Conservation (phyloP, 169 alveolate genomes). For the Eimeria maxima region DNA sequence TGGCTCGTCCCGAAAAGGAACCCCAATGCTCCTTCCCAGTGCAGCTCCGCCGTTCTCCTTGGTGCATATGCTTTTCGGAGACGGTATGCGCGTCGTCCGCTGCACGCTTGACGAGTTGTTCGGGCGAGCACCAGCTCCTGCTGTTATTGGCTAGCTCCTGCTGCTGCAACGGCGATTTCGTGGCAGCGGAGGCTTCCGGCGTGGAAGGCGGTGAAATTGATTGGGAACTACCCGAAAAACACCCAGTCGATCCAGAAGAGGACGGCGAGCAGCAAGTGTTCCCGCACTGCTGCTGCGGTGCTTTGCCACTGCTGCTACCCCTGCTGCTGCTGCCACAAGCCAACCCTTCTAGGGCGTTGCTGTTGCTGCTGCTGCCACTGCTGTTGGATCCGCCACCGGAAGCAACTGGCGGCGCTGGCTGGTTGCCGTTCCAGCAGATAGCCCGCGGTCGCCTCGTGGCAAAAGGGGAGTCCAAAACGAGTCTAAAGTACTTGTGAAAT, state of each 20-base stretch:
- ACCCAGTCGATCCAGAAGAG: constrained; percentile 39
- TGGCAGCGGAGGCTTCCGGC: constrained; percentile 46
- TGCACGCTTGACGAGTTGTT: constrained; percentile 20
- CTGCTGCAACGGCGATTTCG: constrained; percentile 46
- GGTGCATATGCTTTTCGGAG: constrained; percentile 1
- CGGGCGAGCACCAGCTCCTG: constrained; percentile 40
- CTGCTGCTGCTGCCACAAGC: constrained; percentile 38
- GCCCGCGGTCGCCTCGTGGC: constrained; percentile 34
- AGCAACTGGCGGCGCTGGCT: background rate
- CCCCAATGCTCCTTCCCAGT: background rate
- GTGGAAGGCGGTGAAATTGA: constrained; percentile 56
- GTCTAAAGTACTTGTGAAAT: constrained; percentile 69
- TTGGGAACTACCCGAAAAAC: constrained; percentile 65
- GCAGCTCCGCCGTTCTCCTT: constrained; percentile 19
- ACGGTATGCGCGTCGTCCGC: constrained; percentile 49
- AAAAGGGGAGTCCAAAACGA: constrained; percentile 50
- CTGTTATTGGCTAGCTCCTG: constrained; percentile 2
- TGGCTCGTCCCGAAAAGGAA: background rate
- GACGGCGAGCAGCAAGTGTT: constrained; percentile 62
- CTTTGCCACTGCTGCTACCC: constrained; percentile 44
- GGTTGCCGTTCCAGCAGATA: constrained; percentile 8
- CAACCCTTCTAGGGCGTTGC: background rate
- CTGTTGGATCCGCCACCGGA: constrained; percentile 16
- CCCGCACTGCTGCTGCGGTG: constrained; percentile 67
- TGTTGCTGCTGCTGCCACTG: constrained; percentile 16